Conservation (phyloP, 768 basidiomycete genomes). For the Phylloporus sp. region DNA sequence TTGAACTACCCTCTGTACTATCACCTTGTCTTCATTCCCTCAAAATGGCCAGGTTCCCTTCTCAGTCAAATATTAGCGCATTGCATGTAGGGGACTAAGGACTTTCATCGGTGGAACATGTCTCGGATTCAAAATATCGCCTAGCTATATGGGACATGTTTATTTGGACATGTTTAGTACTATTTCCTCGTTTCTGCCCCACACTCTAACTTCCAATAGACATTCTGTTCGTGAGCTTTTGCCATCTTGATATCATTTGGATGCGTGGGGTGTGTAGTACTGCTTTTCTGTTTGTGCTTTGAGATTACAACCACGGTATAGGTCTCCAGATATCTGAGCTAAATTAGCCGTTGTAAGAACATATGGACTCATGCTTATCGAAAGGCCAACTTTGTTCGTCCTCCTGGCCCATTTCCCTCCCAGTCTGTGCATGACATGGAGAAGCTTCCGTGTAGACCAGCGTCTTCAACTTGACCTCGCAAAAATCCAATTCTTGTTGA, state of each 20-base stretch:
- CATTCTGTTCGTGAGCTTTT: slow-evolving; percentile 6
- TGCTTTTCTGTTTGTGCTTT: not conserved
- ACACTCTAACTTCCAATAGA: slow-evolving; percentile 13
- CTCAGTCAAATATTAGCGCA: too few relatives aligned
- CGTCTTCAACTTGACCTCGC: not conserved
- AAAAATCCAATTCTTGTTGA: slow-evolving; percentile 8
- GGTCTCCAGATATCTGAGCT: not conserved
- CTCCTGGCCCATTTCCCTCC: slow-evolving; percentile 15
- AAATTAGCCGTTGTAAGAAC: slow-evolving; percentile 2
- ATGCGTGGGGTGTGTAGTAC: slow-evolving; percentile 17
- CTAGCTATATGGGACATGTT: too few relatives aligned
- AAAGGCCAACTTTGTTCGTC: slow-evolving; percentile 8
- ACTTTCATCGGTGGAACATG: too few relatives aligned
- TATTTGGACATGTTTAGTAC: too few relatives aligned
- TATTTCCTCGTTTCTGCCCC: too few relatives aligned
- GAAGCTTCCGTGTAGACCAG: slow-evolving; percentile 6
- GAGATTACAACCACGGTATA: not conserved
- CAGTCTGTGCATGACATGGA: slow-evolving; percentile 16
- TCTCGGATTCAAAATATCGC: too few relatives aligned
- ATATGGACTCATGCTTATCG: slow-evolving; percentile 20
- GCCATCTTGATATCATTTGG: slow-evolving; percentile 13
- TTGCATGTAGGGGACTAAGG: too few relatives aligned
- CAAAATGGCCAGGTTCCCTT: too few relatives aligned
- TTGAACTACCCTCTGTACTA: too few relatives aligned
- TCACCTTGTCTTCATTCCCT: too few relatives aligned